Base-by-base conservation (phyloP, 331 rosid genomes). In the Erythrophleum ivorense region DNA sequence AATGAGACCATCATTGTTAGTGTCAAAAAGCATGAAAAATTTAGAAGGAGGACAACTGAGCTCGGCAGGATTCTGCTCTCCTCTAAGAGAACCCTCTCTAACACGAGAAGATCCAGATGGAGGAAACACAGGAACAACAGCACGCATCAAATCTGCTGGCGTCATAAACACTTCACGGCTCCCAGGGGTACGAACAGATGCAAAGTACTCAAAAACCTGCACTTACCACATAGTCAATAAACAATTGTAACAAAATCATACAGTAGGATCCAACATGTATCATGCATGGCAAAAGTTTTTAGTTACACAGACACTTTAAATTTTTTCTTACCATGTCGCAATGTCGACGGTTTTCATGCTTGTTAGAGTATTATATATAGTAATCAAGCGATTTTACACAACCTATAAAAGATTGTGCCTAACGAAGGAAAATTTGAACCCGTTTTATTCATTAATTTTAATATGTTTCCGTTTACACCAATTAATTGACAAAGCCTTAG, bases 1-100 rank as follows among this genome's bases (percentile, higher is more conserved):
- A 75, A 94, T 89, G 70, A 89, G 97, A 16, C 97, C 97, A 76
- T 94, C 97, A 58, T 55, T 86, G 63, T 94, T 83, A 3, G 92
- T 92, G 90, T 94, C 98, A 48, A 92, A 94, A 60, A 94, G 97
- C 97, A 92, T 88, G 71, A 92, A 94, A 58, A 91, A 89, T 0
- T 88, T 31, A 3, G 98, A 92, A 85, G 97, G 90, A 38, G 73
- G 81, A 54, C 92, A 92, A 3, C 69, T 83, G 57, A 86, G 58
- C 69, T 89, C 76, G 41, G 90, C 90, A 0, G 95, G 88, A 64
- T 79, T 79, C 82, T 85, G 80, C 71, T 94, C 97, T 71, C 98
- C 97, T 85, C 84, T 78, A 29, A 94, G 65, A 71, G 5, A 94
- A 1, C 97, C 98, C 15, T 86, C 98, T 83, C 98, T 85, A 31